A percentile compares a stretch with the other conserved stretches of the same genome.
These are phyloP conservation scores for Ormosia semicastrata DNA, from an alignment of 306 rosid species.

Conservation along the genomic window DNA sequence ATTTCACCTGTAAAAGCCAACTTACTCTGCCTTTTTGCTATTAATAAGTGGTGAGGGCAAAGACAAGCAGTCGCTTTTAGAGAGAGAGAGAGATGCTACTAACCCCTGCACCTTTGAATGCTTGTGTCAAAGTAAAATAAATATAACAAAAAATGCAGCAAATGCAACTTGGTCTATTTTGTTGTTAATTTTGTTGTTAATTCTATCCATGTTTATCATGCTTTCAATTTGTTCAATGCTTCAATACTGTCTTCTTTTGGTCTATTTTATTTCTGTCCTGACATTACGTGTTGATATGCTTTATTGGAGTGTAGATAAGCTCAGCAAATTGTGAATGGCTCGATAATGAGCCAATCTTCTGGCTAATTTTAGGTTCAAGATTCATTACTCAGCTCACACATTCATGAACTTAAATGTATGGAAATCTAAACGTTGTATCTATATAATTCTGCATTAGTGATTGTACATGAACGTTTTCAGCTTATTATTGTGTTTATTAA, in stretches of 20 bases:
- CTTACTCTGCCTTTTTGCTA: background rate
- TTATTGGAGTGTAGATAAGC: background rate
- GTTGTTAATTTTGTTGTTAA: background rate
- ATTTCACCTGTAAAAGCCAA: background rate
- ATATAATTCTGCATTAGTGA: background rate
- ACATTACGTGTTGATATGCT: background rate
- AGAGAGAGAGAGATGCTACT: background rate
- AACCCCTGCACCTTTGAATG: background rate
- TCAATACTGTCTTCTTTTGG: background rate
- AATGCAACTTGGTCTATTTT: background rate
- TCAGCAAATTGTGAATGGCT: too few relatives aligned
- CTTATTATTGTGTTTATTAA: background rate
- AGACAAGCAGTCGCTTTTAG: background rate
- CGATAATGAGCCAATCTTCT: too few relatives aligned
- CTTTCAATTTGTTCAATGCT: background rate
- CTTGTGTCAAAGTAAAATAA: background rate
- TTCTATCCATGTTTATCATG: background rate
- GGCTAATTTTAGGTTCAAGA: background rate
- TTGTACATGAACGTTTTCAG: background rate
- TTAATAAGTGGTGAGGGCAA: background rate
- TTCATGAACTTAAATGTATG: background rate
- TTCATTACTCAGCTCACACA: background rate
- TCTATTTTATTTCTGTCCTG: background rate
- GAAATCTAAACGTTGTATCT: background rate
- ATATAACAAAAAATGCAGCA: background rate